Evolutionary conservation across 2,329 filamentous ascomycete species (phyloP).

Genomic region (Anthostomella pinea): DNA sequence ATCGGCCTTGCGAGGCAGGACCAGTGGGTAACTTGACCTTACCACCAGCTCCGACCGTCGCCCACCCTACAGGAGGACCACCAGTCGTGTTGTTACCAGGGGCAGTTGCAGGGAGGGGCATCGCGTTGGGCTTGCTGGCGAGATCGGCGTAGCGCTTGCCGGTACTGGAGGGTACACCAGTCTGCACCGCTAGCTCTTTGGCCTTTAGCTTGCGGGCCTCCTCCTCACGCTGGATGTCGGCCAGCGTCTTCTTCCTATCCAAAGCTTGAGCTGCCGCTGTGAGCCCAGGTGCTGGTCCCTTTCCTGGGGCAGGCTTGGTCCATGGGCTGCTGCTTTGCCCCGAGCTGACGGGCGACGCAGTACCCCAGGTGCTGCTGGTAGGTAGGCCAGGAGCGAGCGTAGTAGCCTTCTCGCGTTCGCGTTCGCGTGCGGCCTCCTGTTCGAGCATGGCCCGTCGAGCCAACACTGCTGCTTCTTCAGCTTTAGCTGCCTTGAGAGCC

Average conservation of each 20-base stretch:
- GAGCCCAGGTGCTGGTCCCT: slow-evolving; percentile 33
- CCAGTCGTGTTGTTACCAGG: slow-evolving; percentile 36
- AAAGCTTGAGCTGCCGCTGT: slow-evolving; percentile 34
- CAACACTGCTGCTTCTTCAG: slow-evolving; percentile 76
- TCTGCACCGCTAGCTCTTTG: slow-evolving; percentile 47
- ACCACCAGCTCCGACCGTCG: slow-evolving; percentile 89
- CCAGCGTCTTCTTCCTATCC: slow-evolving; percentile 78
- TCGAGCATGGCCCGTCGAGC: slow-evolving; percentile 76
- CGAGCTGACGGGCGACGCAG: slow-evolving; percentile 67
- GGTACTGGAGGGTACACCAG: slow-evolving; percentile 43
- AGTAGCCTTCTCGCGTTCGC: slow-evolving; percentile 59
- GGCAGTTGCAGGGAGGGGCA: slow-evolving; percentile 39
- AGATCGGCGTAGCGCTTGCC: slow-evolving; percentile 95
- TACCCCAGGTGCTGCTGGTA: slow-evolving; percentile 86
- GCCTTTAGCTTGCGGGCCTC: slow-evolving; percentile 82
- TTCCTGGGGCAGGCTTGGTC: slow-evolving; percentile 59
- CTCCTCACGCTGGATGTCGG: slow-evolving; percentile 96
- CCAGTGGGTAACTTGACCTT: slow-evolving; percentile 77
- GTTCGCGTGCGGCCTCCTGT: slow-evolving; percentile 68
- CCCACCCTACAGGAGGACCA: slow-evolving; percentile 68
- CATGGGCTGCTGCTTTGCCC: slow-evolving; percentile 55
- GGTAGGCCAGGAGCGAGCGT: slow-evolving; percentile 76
- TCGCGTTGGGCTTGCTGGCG: slow-evolving; percentile 66
- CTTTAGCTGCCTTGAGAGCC: slow-evolving; percentile 86
- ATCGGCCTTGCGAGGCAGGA: slow-evolving; percentile 48